phyloP scores from a whole-genome alignment of 345 rosid species.

The rapeseed (Brassica napus) region Da-Ae NC_063437.1:20703001-20703500 shows the following conservation, averaged over 20 bases:
- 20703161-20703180: too few relatives aligned
- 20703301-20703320: background rate
- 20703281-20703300: background rate
- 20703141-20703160: background rate
- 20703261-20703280: background rate
- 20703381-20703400: background rate
- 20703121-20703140: background rate
- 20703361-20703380: constrained; percentile 6
- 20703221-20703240: background rate
- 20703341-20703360: background rate
- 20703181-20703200: background rate
- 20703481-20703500: constrained; percentile 28
- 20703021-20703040: too few relatives aligned
- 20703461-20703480: constrained; percentile 18
- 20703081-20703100: background rate
- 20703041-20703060: background rate
- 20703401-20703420: background rate
- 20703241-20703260: background rate
- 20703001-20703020: background rate
- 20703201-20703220: background rate
- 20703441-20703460: constrained; percentile 33
- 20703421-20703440: constrained; percentile 3
- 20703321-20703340: background rate
- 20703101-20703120: background rate
- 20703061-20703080: background rate